phyloP scores from a whole-genome alignment of 352 stramenopile species.

The Phytopythium delawarense region DNA sequence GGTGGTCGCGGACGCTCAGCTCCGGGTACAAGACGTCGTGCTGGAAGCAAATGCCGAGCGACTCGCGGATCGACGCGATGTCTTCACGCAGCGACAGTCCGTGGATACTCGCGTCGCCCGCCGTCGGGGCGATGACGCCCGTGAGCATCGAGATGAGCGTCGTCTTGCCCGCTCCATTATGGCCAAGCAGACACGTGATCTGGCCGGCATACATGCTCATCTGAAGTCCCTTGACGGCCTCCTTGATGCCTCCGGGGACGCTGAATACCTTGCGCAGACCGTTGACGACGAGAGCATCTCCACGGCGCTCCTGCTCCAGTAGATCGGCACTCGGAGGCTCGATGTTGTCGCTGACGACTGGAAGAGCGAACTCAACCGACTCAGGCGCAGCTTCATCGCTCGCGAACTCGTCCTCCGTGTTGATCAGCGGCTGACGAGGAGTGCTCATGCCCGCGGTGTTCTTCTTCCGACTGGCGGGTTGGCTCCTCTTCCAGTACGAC shows the following conservation, averaged over 20 bases:
- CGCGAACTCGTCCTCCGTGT: not conserved
- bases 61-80: slow-evolving; percentile 65
- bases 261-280: slow-evolving; percentile 63
- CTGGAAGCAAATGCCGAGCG: slow-evolving; percentile 79
- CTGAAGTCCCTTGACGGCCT: slow-evolving; percentile 78
- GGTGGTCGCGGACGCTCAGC: slow-evolving; percentile 72
- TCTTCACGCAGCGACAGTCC: slow-evolving; percentile 73
- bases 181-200: slow-evolving; percentile 90
- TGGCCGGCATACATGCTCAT: slow-evolving; percentile 90
- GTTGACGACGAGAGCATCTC: slow-evolving; percentile 32
- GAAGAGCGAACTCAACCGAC: not conserved
- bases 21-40: slow-evolving; percentile 79
- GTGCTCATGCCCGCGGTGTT: slow-evolving; percentile 26
- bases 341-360: slow-evolving; percentile 15
- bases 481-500: slow-evolving; percentile 25
- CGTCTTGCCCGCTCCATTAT: slow-evolving; percentile 91
- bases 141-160: slow-evolving; percentile 92
- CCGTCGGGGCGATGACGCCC: slow-evolving; percentile 58
- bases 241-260: slow-evolving; percentile 71
- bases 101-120: slow-evolving; percentile 60
- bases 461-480: slow-evolving; percentile 24
- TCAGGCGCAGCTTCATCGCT: not conserved
- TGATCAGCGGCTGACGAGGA: not conserved
- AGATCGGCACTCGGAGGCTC: slow-evolving; percentile 35
- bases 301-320: slow-evolving; percentile 28